Evolutionary conservation across 371 early-diverging fungal genomes (phyloP).

Genomic region (Syncephalis plumigaleata): DNA sequence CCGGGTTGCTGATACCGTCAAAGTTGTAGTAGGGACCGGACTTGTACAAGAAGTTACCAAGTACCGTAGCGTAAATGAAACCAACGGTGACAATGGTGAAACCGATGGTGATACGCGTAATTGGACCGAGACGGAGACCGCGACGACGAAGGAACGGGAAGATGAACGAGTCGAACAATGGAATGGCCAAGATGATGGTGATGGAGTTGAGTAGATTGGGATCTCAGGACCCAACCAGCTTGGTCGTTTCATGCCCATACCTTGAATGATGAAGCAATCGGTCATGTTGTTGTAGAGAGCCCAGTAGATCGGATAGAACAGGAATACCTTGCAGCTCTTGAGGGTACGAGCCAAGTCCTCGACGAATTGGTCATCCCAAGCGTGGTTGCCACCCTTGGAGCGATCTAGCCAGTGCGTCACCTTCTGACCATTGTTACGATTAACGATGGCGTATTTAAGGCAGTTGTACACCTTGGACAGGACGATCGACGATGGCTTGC

Average conservation of each 20-base stretch:
- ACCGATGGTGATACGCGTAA: constrained; percentile 50
- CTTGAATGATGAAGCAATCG: constrained; percentile 55
- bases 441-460: constrained; percentile 27
- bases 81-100: constrained; percentile 40
- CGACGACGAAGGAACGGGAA: constrained; percentile 44
- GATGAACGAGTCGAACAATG: constrained; percentile 42
- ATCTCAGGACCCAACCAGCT: constrained; percentile 37
- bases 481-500: constrained; percentile 40
- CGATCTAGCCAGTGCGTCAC: constrained; percentile 26
- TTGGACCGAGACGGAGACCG: constrained; percentile 42
- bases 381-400: constrained; percentile 8
- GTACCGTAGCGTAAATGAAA: constrained; percentile 47
- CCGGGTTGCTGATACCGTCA: constrained; percentile 11
- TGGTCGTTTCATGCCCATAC: constrained; percentile 39
- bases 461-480: constrained; percentile 27
- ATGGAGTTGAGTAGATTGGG: constrained; percentile 23
- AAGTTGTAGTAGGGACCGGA: constrained; percentile 30
- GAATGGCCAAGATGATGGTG: constrained; percentile 45
- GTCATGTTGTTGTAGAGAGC: constrained; percentile 54
- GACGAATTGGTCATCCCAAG: constrained; percentile 58
- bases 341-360: constrained; percentile 42
- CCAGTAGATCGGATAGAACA: constrained; percentile 63
- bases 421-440: constrained; percentile 19
- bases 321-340: constrained; percentile 49
- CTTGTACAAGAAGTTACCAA: constrained; percentile 47